These are phyloP conservation scores for Microthlaspi erraticum DNA, from an alignment of 345 rosid genomes.

Conservation along the genomic window DNA sequence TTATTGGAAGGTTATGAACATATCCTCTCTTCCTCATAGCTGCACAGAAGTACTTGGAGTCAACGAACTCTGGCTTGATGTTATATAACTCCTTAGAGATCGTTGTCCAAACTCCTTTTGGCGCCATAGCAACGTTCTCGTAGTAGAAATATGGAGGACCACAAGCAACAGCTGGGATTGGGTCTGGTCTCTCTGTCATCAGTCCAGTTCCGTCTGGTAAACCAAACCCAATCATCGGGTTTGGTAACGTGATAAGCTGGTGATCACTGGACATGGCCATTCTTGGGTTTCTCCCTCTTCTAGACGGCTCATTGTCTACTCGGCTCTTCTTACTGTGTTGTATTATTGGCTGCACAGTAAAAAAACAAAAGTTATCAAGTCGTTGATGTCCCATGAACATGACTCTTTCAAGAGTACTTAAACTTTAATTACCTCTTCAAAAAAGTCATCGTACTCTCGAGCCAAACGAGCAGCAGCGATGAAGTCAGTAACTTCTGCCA, in stretches of 20 bases:
- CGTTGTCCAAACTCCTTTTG: constrained; percentile 43
- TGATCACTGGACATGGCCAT: background rate
- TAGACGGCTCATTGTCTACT: background rate
- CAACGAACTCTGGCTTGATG: constrained; percentile 44
- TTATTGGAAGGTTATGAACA: constrained; percentile 50
- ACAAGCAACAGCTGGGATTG: constrained; percentile 17
- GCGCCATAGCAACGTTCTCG: constrained; percentile 43
- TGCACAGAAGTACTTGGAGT: constrained; percentile 23
- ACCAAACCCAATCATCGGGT: constrained; percentile 49
- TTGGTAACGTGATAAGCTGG: constrained; percentile 20
- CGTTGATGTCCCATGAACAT: background rate
- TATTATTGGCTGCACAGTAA: constrained; percentile 19
- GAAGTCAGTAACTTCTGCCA: constrained; percentile 39
- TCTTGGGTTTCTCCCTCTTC: constrained; percentile 1
- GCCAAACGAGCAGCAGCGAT: constrained; percentile 43
- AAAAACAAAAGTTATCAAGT: background rate
- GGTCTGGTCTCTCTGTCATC: constrained; percentile 20
- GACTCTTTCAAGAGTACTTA: background rate
- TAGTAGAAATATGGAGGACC: constrained; percentile 43
- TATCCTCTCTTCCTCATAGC: constrained; percentile 48
- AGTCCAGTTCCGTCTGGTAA: constrained; percentile 16
- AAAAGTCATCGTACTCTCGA: constrained; percentile 18
- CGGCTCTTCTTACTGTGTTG: constrained; percentile 19
- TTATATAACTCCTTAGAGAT: constrained; percentile 40
- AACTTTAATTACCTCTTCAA: constrained; percentile 10